Evolutionary conservation across 2,329 filamentous ascomycete species (phyloP), one percentile per base, ranked within the genome.

Genomic region (Stylonectria norvegica): DNA sequence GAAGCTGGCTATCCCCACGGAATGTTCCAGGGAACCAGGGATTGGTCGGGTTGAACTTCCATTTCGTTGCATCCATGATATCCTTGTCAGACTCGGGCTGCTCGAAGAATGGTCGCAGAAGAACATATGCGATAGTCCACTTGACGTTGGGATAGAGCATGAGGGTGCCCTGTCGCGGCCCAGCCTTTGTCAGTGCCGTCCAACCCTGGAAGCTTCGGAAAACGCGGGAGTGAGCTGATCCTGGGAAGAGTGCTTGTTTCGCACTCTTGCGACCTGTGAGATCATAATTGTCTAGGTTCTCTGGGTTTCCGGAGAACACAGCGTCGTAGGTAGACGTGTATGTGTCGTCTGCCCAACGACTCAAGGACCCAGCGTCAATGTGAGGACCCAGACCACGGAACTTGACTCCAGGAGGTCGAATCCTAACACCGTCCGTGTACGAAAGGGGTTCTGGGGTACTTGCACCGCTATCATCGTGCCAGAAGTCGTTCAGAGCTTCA

Each of bases 61-160:
- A 39, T 16, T 39, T 39, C 12, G 29, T 17, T 4, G 37, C 29
- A 20, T 34, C 37, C 29, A 34, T 39, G 11, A 34, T 20, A 12
- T 39, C 30, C 8, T 25, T 22, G 5, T 25, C 20, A 12, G 16
- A 6, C 6, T 34, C 29, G 4, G 37, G 37, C 11, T n/a, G 37
- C 9, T 20, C 27, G 17, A 39, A 39, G 14, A 39, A 34, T 1
- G 30, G 20, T 6, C 29, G 37, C 14, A 39, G 16, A 4, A 39
- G 22, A 15, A 39, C 37, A 16, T 34, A 39, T 6, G 20, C 30
- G 16, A 39, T 39, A 14, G 37, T 16, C 15, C 20, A 34, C 20
- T 33, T 34, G 7, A 39, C 37, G 20, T 39, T 23, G 37, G 37
- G 27, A 18, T 39, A 34, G 7, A 39, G 30, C 37, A 39, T 39